These are phyloP conservation scores for Beauveria brongniartii DNA, from an alignment of 2,329 filamentous ascomycete species.

Conservation along the genomic window DNA sequence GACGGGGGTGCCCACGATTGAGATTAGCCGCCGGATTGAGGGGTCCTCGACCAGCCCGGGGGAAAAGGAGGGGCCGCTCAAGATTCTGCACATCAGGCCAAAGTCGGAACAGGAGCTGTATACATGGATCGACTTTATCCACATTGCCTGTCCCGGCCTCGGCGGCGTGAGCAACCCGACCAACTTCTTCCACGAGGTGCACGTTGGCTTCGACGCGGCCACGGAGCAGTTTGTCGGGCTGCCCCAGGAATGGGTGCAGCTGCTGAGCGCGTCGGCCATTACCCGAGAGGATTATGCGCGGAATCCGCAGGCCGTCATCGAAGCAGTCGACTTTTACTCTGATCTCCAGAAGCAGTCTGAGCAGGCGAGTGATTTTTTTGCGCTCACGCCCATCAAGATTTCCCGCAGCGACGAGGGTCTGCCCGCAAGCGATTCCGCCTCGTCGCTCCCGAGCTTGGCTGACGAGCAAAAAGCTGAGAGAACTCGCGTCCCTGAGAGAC, in stretches of 20 bases:
- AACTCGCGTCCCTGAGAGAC: neutral
- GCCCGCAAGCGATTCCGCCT: neutral
- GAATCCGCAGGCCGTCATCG: conserved; percentile 10
- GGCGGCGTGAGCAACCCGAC: conserved; percentile 90
- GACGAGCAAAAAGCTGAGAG: neutral
- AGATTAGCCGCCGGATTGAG: conserved; percentile 65
- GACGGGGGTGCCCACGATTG: conserved; percentile 75
- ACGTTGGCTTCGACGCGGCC: conserved; percentile 85
- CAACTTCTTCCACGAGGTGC: conserved; percentile 85
- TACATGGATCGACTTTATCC: conserved; percentile 91
- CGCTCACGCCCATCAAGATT: conserved; percentile 1
- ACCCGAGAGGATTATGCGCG: conserved; percentile 10
- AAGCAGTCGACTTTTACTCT: conserved; percentile 9
- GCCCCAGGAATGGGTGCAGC: conserved; percentile 21
- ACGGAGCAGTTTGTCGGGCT: conserved; percentile 58
- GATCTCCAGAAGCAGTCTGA: conserved; percentile 6
- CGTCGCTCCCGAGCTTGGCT: neutral
- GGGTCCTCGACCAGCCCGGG: conserved; percentile 56
- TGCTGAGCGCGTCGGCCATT: conserved; percentile 22
- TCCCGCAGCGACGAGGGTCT: neutral
- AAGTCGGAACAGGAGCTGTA: conserved; percentile 88
- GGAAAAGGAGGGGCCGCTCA: conserved; percentile 64
- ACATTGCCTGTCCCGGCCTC: conserved; percentile 85
- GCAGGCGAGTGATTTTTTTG: neutral
- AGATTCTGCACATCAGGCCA: conserved; percentile 74